Evolutionary conservation across 352 stramenopile genomes (phyloP).

Genomic region (Phytophthora cryptogea): DNA sequence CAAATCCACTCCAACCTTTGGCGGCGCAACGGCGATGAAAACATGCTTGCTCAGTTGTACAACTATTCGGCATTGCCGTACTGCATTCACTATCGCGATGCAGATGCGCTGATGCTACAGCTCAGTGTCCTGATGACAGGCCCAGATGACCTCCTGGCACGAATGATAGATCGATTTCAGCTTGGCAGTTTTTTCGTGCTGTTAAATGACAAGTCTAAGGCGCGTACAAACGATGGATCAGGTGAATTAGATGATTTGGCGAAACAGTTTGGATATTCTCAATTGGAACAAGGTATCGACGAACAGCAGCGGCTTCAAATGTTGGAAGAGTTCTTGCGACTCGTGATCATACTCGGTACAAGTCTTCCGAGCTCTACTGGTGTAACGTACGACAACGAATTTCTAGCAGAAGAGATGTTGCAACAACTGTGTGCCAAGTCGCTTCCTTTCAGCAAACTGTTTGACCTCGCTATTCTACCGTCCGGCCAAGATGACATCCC

Average conservation of each 20-base stretch:
- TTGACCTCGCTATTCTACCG: conserved; percentile 79
- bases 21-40: conserved; percentile 88
- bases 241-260: conserved; percentile 15
- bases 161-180: conserved; percentile 83
- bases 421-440: conserved; percentile 85
- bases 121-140: conserved; percentile 70
- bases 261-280: conserved; percentile 53
- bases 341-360: conserved; percentile 79
- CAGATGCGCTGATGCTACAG: conserved; percentile 82
- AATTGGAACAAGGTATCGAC: conserved; percentile 66
- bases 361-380: conserved; percentile 70
- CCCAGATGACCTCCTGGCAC: conserved; percentile 59
- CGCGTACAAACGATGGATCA: conserved; percentile 8
- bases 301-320: conserved; percentile 74
- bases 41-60: conserved; percentile 90
- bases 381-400: conserved; percentile 66
- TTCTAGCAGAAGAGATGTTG: conserved; percentile 83
- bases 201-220: conserved; percentile 14
- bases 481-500: conserved; percentile 86
- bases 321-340: conserved; percentile 82
- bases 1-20: conserved; percentile 90
- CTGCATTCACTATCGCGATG: conserved; percentile 86
- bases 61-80: conserved; percentile 90
- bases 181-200: conserved; percentile 69
- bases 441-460: conserved; percentile 80